Evolutionary conservation across 1,284 basidiomycete genomes (phyloP).

Genomic region (Thecaphora frezii): DNA sequence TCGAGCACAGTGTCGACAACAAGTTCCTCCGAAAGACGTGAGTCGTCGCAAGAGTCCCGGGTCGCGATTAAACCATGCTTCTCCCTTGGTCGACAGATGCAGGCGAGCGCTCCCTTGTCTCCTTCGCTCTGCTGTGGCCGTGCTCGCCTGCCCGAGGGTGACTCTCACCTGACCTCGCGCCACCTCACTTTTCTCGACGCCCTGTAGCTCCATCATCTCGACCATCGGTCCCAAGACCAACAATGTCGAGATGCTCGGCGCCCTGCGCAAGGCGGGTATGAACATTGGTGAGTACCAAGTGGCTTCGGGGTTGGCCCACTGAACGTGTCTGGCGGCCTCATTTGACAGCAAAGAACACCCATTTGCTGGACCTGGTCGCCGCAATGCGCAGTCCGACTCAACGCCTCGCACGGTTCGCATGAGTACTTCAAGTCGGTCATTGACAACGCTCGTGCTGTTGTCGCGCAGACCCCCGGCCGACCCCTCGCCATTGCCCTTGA

Average conservation of each 20-base stretch:
- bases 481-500: slow-evolving; percentile 97
- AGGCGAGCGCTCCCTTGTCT: too few species aligned
- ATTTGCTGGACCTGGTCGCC: too few species aligned
- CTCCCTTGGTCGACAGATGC: too few species aligned
- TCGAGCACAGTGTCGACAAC: slow-evolving; percentile 55
- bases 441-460: slow-evolving; percentile 53
- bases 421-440: slow-evolving; percentile 57
- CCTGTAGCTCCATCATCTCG: slow-evolving; percentile 53
- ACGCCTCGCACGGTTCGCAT: slow-evolving; percentile 57
- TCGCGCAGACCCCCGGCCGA: slow-evolving; percentile 65
- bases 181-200: neutral
- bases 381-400: slow-evolving; percentile 56
- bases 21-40: slow-evolving; percentile 58
- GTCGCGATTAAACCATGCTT: too few species aligned
- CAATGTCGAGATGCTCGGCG: slow-evolving; percentile 51
- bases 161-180: neutral
- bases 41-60: slow-evolving; percentile 12
- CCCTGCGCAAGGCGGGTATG: slow-evolving; percentile 56
- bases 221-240: slow-evolving; percentile 59
- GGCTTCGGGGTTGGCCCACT: too few species aligned
- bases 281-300: slow-evolving; percentile 51
- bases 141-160: neutral
- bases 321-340: too few species aligned
- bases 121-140: neutral
- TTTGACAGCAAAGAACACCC: too few species aligned